Conservation (phyloP, 768 basidiomycete genomes). For the Kwoniella heveanensis region DNA sequence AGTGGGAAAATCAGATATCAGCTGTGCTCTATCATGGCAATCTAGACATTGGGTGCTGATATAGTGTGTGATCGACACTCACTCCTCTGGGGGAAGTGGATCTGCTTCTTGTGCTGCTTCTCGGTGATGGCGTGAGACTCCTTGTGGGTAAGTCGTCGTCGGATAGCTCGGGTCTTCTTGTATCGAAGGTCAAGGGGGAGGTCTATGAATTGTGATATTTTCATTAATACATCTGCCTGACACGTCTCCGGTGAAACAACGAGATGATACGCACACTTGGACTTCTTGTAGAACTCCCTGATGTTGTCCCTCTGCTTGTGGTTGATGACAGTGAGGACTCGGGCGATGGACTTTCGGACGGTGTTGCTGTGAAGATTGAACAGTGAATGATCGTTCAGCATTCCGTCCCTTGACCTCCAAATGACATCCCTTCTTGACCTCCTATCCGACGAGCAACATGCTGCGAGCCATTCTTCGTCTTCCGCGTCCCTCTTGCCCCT, state of each 20-base stretch:
- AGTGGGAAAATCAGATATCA: background rate
- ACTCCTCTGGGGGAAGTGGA: slow-evolving; percentile 85
- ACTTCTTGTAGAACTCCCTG: slow-evolving; percentile 98
- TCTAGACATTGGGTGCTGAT: no score
- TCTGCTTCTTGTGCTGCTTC: slow-evolving; percentile 91
- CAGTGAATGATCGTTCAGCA: slow-evolving; percentile 25
- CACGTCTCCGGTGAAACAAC: no score
- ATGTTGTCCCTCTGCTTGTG: slow-evolving; percentile 95
- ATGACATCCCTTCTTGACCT: background rate
- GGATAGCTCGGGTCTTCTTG: slow-evolving; percentile 98
- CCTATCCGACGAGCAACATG: background rate
- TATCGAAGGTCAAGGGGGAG: slow-evolving; percentile 93
- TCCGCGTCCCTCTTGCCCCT: background rate
- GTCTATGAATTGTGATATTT: slow-evolving; percentile 57
- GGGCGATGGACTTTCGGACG: slow-evolving; percentile 98
- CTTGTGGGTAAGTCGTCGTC: slow-evolving; percentile 89
- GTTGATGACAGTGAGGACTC: slow-evolving; percentile 97
- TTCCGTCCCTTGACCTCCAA: background rate
- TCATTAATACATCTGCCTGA: no score
- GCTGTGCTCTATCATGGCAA: background rate
- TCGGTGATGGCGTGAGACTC: slow-evolving; percentile 83
- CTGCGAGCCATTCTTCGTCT: background rate
- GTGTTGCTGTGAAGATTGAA: slow-evolving; percentile 64
- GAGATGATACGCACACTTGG: slow-evolving; percentile 46
- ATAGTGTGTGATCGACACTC: no score